Base-by-base conservation (phyloP, 352 stramenopile species). In the Lagenidium giganteum region DNA sequence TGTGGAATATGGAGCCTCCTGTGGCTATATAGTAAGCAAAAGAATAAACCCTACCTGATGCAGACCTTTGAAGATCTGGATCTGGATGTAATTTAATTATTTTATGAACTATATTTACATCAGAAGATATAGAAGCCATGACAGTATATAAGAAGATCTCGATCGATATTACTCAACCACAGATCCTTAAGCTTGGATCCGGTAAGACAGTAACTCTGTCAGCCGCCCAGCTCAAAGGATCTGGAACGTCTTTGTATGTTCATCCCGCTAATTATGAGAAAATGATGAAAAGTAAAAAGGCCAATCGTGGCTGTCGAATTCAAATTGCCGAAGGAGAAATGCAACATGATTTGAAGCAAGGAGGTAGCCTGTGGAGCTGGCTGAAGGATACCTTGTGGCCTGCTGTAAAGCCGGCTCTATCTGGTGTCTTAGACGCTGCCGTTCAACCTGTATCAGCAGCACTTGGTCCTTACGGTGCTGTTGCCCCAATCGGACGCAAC, bases 191-290 rank as follows among this genome's bases (percentile, higher is more conserved):
- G 16, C 34, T 37, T 16, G 21, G 21, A 1, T 42, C 47, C n/a
- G 35, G 23, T 23, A 41, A 41, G 2, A 38, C 22, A 1, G 26
- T 58, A 9, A 38, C 8, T 14, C 39, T 55, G 2, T 42, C 39
- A 12, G 29, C 16, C 3, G 30, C 22, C 32, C 18, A 55, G 8
- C 38, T 55, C 11, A 3, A 32, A 20, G 47, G 47, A 4, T 30
- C 12, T 22, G 38, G 38, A 3, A 37, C 39, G 5, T 41, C 42
- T 31, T 39, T 60, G 2, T 42, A 54, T 50, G 28, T 60, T 16
- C 51, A 60, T 22, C 51, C 51, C 3, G 43, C 13, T 14, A 45
- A 21, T 0, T 60, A 60, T 47, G 51, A 26, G 8, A 58, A 58
- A 7, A 30, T 18, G 16, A 24, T 44, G 18, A 43, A 38, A 35